Conservation (phyloP, 257 asterid genomes). For the Petunia secreta region DNA sequence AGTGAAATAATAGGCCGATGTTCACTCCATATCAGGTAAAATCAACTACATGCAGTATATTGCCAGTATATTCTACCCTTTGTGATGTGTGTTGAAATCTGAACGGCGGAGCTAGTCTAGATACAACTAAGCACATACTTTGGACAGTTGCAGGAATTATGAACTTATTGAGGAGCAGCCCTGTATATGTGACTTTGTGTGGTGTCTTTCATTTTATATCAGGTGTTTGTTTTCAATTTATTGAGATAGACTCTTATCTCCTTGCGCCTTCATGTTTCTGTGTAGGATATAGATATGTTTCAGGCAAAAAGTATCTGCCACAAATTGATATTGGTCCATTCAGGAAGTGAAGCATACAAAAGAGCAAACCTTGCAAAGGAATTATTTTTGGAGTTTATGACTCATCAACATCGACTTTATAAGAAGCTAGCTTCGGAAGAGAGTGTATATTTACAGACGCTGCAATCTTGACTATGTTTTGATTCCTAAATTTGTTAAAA, state of each 20-base stretch:
- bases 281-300: slow-evolving; percentile 29
- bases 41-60: neutral
- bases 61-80: neutral
- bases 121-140: neutral
- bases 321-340: slow-evolving; percentile 32
- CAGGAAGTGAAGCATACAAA: slow-evolving; percentile 40
- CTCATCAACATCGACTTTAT: slow-evolving; percentile 18
- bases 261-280: too few relatives aligned
- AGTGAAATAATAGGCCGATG: neutral
- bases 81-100: neutral
- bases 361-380: slow-evolving; percentile 24
- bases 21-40: neutral
- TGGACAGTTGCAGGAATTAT: neutral
- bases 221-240: slow-evolving; percentile 1
- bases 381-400: neutral
- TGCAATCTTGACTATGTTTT: slow-evolving; percentile 1
- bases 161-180: neutral
- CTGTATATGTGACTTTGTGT: neutral
- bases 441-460: neutral
- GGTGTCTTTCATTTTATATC: neutral
- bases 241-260: too few relatives aligned
- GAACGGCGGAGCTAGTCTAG: neutral
- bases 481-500: neutral
- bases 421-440: slow-evolving; percentile 25
- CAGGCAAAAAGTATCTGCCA: neutral